Evolutionary conservation across 169 alveolate species (phyloP), one percentile per base, ranked within the genome.

Genomic region (Plasmodium chabaudi): DNA sequence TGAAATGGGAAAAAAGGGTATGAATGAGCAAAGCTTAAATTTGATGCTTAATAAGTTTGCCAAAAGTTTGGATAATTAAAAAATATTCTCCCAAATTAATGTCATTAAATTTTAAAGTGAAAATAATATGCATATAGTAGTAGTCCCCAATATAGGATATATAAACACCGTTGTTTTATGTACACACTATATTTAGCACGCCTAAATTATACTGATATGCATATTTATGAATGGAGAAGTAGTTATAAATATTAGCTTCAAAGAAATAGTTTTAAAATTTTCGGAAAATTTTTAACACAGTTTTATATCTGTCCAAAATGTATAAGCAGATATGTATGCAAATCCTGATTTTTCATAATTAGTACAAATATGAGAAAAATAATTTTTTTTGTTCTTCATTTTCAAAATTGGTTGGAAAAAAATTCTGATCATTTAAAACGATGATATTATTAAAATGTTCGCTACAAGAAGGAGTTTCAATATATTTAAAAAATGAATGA

Each of bases 401-500:
- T 68, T 77, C 60, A n/a, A 77, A 77, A 19, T 64, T 68, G 15
- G 77, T 46, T 23, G 88, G 88, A 3, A 77, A 65, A 64, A 77
- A 77, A 19, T 77, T 42, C 46, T 77, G 68, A 63, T 77, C 88
- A 23, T 77, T 51, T 44, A 77, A 44, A 49, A 69, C 55, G 27
- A 63, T 57, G 21, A 77, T 56, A 25, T 69, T 34, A 27, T 77
- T 75, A 1, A 47, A 27, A 57, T 77, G 27, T 64, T 77, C 88
- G 25, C 68, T 19, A 23, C 42, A 51, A 23, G 88, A 21, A 21
- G 88, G 88, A 1, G 27, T 69, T 64, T 77, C 49, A 10, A 77
- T 68, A 17, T 77, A 77, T 77, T 77, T 77, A 77, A 63, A 77
- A 77, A 77, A 77, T 42, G 88, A 61, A 42, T 77, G 73, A 49